phyloP scores from a whole-genome alignment of 192 early-diverging fungal species.

The Podila horticola region DNA sequence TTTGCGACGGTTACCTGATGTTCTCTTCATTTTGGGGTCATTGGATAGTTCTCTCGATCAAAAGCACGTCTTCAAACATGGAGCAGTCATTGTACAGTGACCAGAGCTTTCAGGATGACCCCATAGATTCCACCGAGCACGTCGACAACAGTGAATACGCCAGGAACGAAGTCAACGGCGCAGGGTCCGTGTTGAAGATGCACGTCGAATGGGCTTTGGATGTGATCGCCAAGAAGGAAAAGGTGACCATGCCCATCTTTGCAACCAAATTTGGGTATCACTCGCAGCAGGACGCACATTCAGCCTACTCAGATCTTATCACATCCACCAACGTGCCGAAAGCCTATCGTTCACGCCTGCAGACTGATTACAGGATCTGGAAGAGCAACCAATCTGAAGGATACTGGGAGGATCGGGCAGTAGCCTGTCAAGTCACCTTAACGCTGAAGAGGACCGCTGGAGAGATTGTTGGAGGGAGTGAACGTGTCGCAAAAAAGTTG shows the following conservation, averaged over 20 bases:
- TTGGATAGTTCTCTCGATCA: conserved; percentile 2
- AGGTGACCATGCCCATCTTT: conserved; percentile 16
- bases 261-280: conserved; percentile 9
- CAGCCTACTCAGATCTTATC: conserved; percentile 12
- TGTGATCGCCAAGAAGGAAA: conserved; percentile 12
- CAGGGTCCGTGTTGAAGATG: neutral
- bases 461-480: too few relatives aligned
- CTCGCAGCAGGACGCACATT: conserved; percentile 12
- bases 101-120: conserved; percentile 1
- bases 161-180: neutral
- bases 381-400: too few relatives aligned
- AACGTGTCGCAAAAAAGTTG: too few relatives aligned
- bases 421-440: too few relatives aligned
- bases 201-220: conserved; percentile 19
- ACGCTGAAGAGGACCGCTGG: too few relatives aligned
- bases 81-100: conserved; percentile 2
- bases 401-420: too few relatives aligned
- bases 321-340: conserved; percentile 9
- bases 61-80: neutral
- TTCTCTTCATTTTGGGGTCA: too few relatives aligned
- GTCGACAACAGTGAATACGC: neutral
- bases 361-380: too few relatives aligned
- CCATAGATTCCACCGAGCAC: neutral
- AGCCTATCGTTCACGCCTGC: too few relatives aligned
- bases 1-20: too few relatives aligned